Evolutionary conservation across 2,329 filamentous ascomycete species (phyloP).

Genomic region (Colletotrichum sp.): DNA sequence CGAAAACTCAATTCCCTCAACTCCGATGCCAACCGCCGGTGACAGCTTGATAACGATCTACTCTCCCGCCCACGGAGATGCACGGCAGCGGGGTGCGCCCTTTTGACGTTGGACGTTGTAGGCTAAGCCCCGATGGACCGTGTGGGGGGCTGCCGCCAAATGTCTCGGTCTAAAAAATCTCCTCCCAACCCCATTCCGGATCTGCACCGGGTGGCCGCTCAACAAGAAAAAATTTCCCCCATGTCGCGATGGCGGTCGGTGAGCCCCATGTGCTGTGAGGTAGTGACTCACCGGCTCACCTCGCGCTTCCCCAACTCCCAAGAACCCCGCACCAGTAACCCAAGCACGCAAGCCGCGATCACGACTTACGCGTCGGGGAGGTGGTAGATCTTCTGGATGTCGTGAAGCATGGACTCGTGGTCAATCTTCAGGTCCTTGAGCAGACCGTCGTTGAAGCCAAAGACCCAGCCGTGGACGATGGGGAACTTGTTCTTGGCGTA

Average conservation of each 20-base stretch:
- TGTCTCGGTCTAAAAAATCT: slow-evolving; percentile 1
- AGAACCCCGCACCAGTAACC: not conserved
- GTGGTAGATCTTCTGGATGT: slow-evolving; percentile 71
- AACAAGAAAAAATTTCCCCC: slow-evolving; percentile 21
- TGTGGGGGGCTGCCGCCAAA: not conserved
- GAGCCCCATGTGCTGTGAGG: not conserved
- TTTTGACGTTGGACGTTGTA: not conserved
- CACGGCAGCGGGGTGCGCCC: slow-evolving; percentile 1
- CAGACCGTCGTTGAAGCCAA: slow-evolving; percentile 70
- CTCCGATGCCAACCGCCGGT: slow-evolving; percentile 12
- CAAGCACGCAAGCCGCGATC: not conserved
- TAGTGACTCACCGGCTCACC: not conserved
- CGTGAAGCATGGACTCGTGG: slow-evolving; percentile 61
- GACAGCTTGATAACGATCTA: slow-evolving; percentile 11
- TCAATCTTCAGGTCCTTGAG: slow-evolving; percentile 69
- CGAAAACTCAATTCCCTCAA: slow-evolving; percentile 3
- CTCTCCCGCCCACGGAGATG: slow-evolving; percentile 4
- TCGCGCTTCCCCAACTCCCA: not conserved
- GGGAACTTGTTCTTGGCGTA: slow-evolving; percentile 68
- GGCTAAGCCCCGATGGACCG: slow-evolving; percentile 3
- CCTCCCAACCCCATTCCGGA: slow-evolving; percentile 13
- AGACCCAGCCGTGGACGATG: slow-evolving; percentile 77
- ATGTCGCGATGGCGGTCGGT: not conserved
- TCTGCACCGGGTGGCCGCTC: slow-evolving; percentile 7
- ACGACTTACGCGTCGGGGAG: slow-evolving; percentile 36